These are phyloP conservation scores for Aphanomyces stellatus DNA, from an alignment of 352 stramenopile genomes.

Conservation along the genomic window DNA sequence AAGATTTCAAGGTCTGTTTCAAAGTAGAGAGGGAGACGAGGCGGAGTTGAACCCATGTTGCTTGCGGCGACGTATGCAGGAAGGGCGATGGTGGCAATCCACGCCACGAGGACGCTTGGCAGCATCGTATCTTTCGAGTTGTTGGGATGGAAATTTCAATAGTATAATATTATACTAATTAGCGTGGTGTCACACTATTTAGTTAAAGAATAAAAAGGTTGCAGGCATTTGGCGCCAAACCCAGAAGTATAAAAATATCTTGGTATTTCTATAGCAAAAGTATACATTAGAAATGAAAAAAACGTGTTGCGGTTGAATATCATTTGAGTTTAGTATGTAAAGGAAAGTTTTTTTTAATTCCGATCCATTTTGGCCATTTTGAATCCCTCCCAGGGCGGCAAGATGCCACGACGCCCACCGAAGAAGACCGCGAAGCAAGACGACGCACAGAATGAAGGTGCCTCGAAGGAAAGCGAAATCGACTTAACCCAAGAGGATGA, in stretches of 20 bases:
- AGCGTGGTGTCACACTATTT: no score
- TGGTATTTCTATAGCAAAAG: neutral
- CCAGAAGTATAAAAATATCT: neutral
- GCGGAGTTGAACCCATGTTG: neutral
- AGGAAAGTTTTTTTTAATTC: no score
- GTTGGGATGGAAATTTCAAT: neutral
- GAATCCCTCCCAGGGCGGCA: neutral
- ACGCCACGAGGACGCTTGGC: neutral
- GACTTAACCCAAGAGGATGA: slow-evolving; percentile 7
- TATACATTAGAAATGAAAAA: neutral
- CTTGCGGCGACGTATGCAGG: neutral
- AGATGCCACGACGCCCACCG: neutral
- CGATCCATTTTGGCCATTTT: no score
- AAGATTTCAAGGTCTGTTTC: slow-evolving; percentile 13
- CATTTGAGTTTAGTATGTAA: neutral
- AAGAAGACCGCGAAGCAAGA: neutral
- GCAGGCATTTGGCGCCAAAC: slow-evolving; percentile 1
- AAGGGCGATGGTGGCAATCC: neutral
- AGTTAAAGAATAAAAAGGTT: no score
- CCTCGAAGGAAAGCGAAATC: neutral
- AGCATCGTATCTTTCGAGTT: neutral
- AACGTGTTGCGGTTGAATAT: no score
- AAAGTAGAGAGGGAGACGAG: slow-evolving; percentile 10
- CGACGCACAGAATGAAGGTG: neutral
- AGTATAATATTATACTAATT: no score